Evolutionary conservation across 345 rosid genomes (phyloP), one percentile per base, ranked within the genome.

Genomic region (Populus tremula): DNA sequence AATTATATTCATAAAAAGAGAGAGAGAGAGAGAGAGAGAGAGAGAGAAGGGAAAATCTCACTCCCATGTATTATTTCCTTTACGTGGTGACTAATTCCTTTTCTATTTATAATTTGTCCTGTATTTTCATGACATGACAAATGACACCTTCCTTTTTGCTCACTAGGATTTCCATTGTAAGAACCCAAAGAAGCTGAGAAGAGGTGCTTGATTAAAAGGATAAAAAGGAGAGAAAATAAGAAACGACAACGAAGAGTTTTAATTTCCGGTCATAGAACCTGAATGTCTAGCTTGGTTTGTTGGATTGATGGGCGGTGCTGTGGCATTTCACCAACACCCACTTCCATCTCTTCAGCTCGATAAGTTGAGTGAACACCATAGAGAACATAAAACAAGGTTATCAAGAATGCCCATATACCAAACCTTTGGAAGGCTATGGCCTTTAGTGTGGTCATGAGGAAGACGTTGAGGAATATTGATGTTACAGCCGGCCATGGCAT

Each of bases 401-500:
- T 88, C 72, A 91, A 73, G 23, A 90, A 83, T 36, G 96, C 79
- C 97, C 98, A 93, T 39, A 94, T 70, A 2, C 81, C 94, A 80
- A 94, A 92, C 76, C 97, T 85, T 75, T 84, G 86, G 82, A 85
- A 91, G 14, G 97, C 82, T 2, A 86, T 63, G 78, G 64, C 39
- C 85, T 89, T 92, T 25, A 94, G 78, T 6, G 93, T 90, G 38
- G 91, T 85, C 89, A 88, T 85, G 17, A 94, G 94, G 80, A 94
- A 90, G 23, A 91, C 86, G 73, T 90, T 94, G 10, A 94, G 90
- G 86, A 90, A 90, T 76, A 90, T 87, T 0, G 97, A 93, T 2
- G 86, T 67, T 2, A 90, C 93, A 0, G 97, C 94, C 4, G 95
- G 97, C 97, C 97, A 94, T 14, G 98, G 98, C 98, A 94, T 94